Conservation (phyloP, 176 grass and related monocot genomes). For the Rhynchospora breviuscula region DNA sequence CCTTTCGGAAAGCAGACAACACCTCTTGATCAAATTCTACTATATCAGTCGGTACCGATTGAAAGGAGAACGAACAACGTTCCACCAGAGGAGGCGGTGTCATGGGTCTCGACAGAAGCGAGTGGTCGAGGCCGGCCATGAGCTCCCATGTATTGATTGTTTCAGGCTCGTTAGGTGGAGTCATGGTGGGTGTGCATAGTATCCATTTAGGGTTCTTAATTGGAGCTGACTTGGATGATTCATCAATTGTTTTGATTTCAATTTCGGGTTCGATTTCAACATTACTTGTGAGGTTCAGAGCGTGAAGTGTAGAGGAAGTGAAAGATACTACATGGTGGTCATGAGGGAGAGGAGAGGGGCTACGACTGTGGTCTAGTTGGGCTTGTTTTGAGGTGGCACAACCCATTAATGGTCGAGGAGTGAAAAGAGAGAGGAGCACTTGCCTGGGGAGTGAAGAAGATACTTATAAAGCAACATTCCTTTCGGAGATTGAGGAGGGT, state of each 20-base stretch:
- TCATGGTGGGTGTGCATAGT: conserved; percentile 69
- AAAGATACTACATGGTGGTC: conserved; percentile 52
- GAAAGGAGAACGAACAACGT: conserved; percentile 92
- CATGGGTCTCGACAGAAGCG: conserved; percentile 22
- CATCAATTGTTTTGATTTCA: conserved; percentile 15
- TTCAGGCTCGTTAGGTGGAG: conserved; percentile 90
- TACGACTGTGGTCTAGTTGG: conserved; percentile 50
- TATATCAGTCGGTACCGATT: background rate
- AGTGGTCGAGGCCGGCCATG: conserved; percentile 73
- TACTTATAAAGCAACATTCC: conserved; percentile 8
- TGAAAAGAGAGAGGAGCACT: background rate
- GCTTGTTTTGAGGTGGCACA: conserved; percentile 82
- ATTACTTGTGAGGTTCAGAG: conserved; percentile 42
- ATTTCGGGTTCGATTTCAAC: background rate
- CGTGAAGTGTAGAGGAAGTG: conserved; percentile 56
- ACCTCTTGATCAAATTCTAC: conserved; percentile 38
- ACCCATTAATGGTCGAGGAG: conserved; percentile 40
- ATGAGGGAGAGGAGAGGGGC: conserved; percentile 48
- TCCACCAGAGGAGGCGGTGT: conserved; percentile 32
- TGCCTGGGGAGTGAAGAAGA: conserved; percentile 14
- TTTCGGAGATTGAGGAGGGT: conserved; percentile 42
- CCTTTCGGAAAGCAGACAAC: conserved; percentile 32
- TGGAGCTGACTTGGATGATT: conserved; percentile 2
- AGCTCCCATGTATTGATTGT: conserved; percentile 69
- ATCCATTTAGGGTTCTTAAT: conserved; percentile 25